Conservation (phyloP, 2,329 filamentous ascomycete genomes). For the Aspergillus bombycis region DNA sequence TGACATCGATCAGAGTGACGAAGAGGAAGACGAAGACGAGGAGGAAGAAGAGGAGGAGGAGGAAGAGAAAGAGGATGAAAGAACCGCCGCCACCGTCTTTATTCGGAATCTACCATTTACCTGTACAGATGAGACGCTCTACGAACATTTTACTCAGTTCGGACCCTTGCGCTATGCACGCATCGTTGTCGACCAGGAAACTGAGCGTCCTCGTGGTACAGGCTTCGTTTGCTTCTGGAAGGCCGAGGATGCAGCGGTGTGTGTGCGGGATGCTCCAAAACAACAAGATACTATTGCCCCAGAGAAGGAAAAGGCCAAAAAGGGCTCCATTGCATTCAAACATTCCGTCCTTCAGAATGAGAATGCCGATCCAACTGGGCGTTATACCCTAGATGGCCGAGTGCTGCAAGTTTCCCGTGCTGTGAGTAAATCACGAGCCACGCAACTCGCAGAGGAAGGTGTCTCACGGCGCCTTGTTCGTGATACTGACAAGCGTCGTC, state of each 20-base stretch:
- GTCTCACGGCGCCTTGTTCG: slow-evolving; percentile 63
- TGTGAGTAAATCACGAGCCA: slow-evolving; percentile 80
- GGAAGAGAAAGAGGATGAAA: slow-evolving; percentile 51
- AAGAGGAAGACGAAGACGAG: slow-evolving; percentile 49
- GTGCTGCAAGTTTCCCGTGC: slow-evolving; percentile 83
- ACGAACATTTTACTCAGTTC: slow-evolving; percentile 85
- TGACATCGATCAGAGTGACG: slow-evolving; percentile 44
- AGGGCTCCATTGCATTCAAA: slow-evolving; percentile 56
- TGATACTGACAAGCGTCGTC: slow-evolving; percentile 84
- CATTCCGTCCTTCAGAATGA: slow-evolving; percentile 89
- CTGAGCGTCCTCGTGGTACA: slow-evolving; percentile 85
- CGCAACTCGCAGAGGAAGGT: slow-evolving; percentile 72
- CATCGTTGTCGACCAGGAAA: slow-evolving; percentile 83
- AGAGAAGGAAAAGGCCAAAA: slow-evolving; percentile 40
- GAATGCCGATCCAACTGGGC: slow-evolving; percentile 75
- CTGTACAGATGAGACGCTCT: slow-evolving; percentile 77
- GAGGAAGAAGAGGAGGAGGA: slow-evolving; percentile 45
- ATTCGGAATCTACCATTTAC: slow-evolving; percentile 93
- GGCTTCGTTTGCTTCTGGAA: slow-evolving; percentile 94
- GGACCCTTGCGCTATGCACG: slow-evolving; percentile 88
- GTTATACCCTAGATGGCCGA: slow-evolving; percentile 88
- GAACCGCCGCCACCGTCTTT: slow-evolving; percentile 78
- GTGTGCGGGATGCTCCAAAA: slow-evolving; percentile 74
- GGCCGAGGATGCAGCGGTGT: slow-evolving; percentile 72
- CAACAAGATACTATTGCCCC: slow-evolving; percentile 47